Evolutionary conservation across 257 asterid genomes (phyloP), one percentile per base, ranked within the genome.

Genomic region (Paraleonurus japonicus): DNA sequence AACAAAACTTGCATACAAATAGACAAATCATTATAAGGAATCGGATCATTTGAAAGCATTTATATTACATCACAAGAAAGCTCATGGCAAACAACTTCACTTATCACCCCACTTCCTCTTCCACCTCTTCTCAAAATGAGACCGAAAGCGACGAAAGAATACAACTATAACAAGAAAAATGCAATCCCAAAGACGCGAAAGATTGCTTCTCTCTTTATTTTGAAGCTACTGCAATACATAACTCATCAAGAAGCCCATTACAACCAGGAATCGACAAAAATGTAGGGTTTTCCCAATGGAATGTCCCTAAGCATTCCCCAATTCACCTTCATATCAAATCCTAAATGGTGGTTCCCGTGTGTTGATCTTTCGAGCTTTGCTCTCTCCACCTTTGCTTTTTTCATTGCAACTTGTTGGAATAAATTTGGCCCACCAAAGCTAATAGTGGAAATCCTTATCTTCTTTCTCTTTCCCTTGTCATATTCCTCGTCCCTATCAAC

Each of bases 381-480:
- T 73, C 72, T 81, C 80, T 89, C 85, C 26, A 67, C 7, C 69
- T 83, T 82, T 0, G 79, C n/a, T 47, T 79, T 88, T 41, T 69
- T 77, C 32, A 77, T 74, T 16, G 97, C 89, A 22, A 85, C 13
- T 78, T 87, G 92, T 85, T 95, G 98, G 79, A 95, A 95, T 51
- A 82, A 81, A 78, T 95, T 95, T 37, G 92, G 88, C 9, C 92
- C 95, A 35, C 72, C 90, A 23, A 82, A 92, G 78, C 41, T 63
- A 9, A 79, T 33, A 39, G 75, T 74, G 68, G 88, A 58, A 62
- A 16, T 37, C 84, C 88, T 84, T 19, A 92, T n/a, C 88, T 95
- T 95, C 90, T 90, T 95, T 80, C 88, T 86, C 86, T 92, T 95
- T 53, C 98, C 98, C n/a, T 80, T 69, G 78, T 95, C 98, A 28